A percentile compares a stretch with the other conserved stretches of the same genome.
These are phyloP conservation scores for Chrysanthemum seticuspe DNA, from an alignment of 129 eudicot species.

Conservation along the genomic window DNA sequence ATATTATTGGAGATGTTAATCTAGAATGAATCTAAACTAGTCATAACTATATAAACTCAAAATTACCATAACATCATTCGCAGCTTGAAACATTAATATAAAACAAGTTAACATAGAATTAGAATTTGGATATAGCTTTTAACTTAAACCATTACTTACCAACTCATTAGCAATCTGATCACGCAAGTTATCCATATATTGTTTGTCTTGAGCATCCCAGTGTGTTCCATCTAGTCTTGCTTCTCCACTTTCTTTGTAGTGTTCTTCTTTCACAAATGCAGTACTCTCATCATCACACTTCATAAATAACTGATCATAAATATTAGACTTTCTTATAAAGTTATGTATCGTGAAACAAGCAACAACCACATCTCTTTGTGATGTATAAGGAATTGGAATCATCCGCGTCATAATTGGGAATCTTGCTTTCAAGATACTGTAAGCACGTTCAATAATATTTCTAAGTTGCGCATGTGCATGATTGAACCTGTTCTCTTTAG, in stretches of 20 bases:
- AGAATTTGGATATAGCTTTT: background rate
- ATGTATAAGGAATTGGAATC: background rate
- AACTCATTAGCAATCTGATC: conserved; percentile 1
- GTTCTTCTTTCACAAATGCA: background rate
- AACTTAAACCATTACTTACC: background rate
- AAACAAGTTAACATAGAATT: background rate
- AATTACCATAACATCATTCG: background rate
- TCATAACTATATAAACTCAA: background rate
- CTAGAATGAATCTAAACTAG: background rate
- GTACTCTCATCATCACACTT: background rate
- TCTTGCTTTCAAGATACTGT: background rate
- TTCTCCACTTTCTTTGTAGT: background rate
- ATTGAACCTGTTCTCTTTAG: background rate
- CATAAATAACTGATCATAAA: background rate
- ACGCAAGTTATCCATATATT: background rate
- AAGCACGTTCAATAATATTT: background rate
- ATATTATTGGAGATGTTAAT: background rate
- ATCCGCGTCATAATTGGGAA: background rate
- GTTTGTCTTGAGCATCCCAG: background rate
- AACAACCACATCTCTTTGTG: conserved; percentile 1
- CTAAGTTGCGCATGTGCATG: background rate
- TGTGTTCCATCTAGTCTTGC: background rate
- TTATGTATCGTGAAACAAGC: background rate
- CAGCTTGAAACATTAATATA: background rate
- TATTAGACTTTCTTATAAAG: background rate